Base-by-base conservation (phyloP, 768 basidiomycete species). In the Tubosaeta brunneosetosa region DNA sequence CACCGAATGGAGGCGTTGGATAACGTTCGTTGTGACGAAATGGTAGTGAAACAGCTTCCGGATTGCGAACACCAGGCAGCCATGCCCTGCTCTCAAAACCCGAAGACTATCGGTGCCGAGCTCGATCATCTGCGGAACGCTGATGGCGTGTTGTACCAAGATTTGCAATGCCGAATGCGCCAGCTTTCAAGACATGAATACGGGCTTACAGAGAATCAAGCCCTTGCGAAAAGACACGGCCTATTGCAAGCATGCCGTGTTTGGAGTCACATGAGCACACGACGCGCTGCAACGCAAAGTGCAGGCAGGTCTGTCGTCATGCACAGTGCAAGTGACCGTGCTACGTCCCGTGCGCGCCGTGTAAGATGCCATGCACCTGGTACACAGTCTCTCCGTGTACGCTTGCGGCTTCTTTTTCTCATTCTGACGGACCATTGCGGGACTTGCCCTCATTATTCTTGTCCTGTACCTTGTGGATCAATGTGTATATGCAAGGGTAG, bases 401-500 rank as follows among this genome's bases (percentile, higher is more conserved):
- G n/a, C n/a, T n/a, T n/a, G n/a, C n/a, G n/a, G 3, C 13, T 29
- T 41, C n/a, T 9, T 14, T 2, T 25, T 44, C 19, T 16, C n/a
- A 11, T 45, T 8, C 7, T 63, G 32, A 65, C 40, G 25, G 22
- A 17, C 1, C 9, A 4, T 5, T n/a, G 3, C 43, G 80, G 81
- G 83, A 60, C 40, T 2, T 88, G 86, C 58, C 57, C 71, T 10
- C 86, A 87, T 57, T 55, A 73, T 27, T 51, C 46, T 1, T 88
- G 86, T 52, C 77, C 78, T 4, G 75, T 88, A 6, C 78, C 84
- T 0, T 88, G 86, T 59, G 84, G 85, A 13, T 84, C 85, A 5
- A 86, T 86, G 52, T 69, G 84, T 72, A 11, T 27, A 3, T 26
- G 2, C 22, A n/a, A 47, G 22, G 3, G 11, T n/a, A 8, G 32